Conservation (phyloP, 1,139 yeast species). For the Hyphopichia fennica region DNA sequence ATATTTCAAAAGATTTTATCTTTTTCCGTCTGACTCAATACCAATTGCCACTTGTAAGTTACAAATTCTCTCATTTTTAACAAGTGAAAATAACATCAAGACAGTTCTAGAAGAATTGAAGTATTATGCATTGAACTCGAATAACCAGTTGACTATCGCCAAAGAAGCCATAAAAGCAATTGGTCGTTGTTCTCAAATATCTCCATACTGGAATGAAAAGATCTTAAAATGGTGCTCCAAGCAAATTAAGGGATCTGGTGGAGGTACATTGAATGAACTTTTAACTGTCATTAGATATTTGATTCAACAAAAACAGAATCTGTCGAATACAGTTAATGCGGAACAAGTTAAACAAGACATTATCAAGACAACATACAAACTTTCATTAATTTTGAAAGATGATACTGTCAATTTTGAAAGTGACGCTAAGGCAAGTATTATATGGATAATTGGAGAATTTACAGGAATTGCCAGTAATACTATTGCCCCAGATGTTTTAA, state of each 20-base stretch:
- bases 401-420: constrained; percentile 28
- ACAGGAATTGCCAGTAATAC: constrained; percentile 35
- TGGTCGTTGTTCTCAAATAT: constrained; percentile 50
- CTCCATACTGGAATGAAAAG: constrained; percentile 34
- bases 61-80: constrained; percentile 60
- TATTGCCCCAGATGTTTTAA: constrained; percentile 76
- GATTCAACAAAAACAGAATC: constrained; percentile 54
- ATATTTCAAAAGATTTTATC: constrained; percentile 51
- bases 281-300: constrained; percentile 69
- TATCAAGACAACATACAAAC: constrained; percentile 34
- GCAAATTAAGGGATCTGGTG: constrained; percentile 27
- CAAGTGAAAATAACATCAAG: constrained; percentile 52
- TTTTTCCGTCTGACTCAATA: constrained; percentile 57
- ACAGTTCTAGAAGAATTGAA: constrained; percentile 66
- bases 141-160: constrained; percentile 34
- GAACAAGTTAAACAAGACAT: constrained; percentile 28
- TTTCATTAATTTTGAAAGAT: constrained; percentile 33
- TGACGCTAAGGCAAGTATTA: constrained; percentile 76
- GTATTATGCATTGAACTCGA: constrained; percentile 52
- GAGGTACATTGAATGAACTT: constrained; percentile 53
- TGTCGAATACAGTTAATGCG: constrained; percentile 13
- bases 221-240: constrained; percentile 45
- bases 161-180: constrained; percentile 58
- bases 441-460: constrained; percentile 93
- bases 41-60: constrained; percentile 56